Percentiles rank a stretch among this genome's conserved stretches.
Evolutionary conservation across 768 basidiomycete species (phyloP).

Genomic region (Lentinula aciculospora): DNA sequence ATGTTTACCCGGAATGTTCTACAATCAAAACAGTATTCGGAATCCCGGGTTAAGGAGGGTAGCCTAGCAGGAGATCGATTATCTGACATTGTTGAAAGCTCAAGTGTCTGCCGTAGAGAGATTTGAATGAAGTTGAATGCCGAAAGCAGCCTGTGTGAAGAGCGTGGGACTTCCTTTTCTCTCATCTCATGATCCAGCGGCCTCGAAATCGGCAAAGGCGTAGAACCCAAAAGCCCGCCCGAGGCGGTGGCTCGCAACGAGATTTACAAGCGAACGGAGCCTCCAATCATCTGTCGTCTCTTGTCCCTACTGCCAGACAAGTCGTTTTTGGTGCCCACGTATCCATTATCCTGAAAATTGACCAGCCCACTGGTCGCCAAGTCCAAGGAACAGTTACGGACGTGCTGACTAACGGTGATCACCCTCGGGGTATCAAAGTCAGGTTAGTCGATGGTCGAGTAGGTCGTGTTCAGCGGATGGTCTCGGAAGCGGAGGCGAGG

Average conservation of each 20-base stretch:
- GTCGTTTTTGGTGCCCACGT: neutral
- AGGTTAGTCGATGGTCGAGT: neutral
- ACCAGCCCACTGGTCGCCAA: neutral
- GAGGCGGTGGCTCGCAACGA: neutral
- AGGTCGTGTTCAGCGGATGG: neutral
- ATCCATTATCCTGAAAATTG: conserved; percentile 1
- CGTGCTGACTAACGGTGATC: neutral
- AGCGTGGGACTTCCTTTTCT: neutral
- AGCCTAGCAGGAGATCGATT: neutral
- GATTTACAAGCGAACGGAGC: neutral
- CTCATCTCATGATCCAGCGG: neutral
- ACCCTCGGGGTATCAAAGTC: conserved; percentile 1
- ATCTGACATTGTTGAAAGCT: neutral
- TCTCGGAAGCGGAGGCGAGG: neutral
- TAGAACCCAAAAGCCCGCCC: neutral
- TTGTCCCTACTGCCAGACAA: neutral
- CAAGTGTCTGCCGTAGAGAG: too few relatives aligned
- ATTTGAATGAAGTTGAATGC: too few relatives aligned
- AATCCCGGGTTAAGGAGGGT: neutral
- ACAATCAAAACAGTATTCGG: neutral
- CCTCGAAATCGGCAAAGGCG: conserved; percentile 2
- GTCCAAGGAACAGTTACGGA: conserved; percentile 3
- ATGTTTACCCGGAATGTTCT: neutral
- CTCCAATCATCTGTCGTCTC: neutral
- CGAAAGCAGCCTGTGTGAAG: too few relatives aligned